Base-by-base conservation (phyloP, 225 moss, liverwort and hornwort genomes). In the Physcomitrellopsis africana region DNA sequence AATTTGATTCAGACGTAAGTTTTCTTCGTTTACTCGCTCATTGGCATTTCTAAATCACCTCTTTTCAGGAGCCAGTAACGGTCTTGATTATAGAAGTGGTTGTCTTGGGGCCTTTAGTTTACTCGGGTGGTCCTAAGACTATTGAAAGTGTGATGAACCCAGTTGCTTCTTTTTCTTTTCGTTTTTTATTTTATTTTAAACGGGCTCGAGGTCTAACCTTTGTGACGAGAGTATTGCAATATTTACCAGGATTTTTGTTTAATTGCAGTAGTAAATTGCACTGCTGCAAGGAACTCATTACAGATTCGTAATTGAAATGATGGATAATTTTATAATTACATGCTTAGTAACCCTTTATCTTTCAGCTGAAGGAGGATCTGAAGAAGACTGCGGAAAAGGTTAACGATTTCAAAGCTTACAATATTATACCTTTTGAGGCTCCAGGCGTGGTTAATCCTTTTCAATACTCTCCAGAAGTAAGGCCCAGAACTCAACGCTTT, bases 371-470 rank as follows among this genome's bases (percentile, higher is more conserved):
- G 70, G 80, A 77, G 61, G 67, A 65, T 52, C 81, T 91, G 84
- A 89, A 89, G 60, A 72, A 79, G 23, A 89, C 84, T 85, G 91
- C 91, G 26, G 68, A 70, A 12, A 91, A 89, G 68, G 80, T 81
- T 13, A 48, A 67, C 48, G 86, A 82, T 19, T 91, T 83, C 65
- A 91, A 91, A 78, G 53, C 91, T 23, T 91, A 81, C 76, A 91
- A 91, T 72, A 91, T 91, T 49, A 71, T 91, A 54, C 91, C 91
- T 0, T 53, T 89, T 10, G 91, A 91, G 70, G 84, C 89, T 20
- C 86, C 91, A 15, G 91, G 86, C 15, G 86, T 83, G 51, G 79
- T 82, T 29, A 85, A 91, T 78, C 62, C 86, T 22, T 84, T 91
- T 46, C 52, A 81, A 68, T 55, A 73, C 22, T 79, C 88, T 70